These are phyloP conservation scores for Colletotrichum australisinense DNA, from an alignment of 2,329 filamentous ascomycete genomes.

Conservation along the genomic window DNA sequence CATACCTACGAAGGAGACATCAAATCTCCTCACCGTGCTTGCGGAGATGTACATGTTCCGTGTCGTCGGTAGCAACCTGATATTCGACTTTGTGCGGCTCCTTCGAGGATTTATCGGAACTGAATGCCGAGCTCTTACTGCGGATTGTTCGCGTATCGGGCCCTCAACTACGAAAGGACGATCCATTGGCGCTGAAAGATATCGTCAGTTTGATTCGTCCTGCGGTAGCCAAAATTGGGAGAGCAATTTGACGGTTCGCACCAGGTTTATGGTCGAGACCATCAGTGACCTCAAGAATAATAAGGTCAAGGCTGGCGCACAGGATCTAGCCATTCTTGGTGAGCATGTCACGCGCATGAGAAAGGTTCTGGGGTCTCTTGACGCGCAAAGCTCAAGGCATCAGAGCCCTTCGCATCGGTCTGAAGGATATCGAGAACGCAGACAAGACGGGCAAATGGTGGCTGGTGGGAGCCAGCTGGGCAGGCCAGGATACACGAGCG, in stretches of 20 bases:
- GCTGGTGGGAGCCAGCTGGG: conserved; percentile 96
- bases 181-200: conserved; percentile 88
- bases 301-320: conserved; percentile 80
- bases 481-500: conserved; percentile 49
- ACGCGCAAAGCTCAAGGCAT: conserved; percentile 73
- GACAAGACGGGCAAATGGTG: conserved; percentile 97
- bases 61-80: conserved; percentile 81
- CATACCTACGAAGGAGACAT: conserved; percentile 65
- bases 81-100: conserved; percentile 91
- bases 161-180: conserved; percentile 86
- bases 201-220: conserved; percentile 85
- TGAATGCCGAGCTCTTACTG: conserved; percentile 89
- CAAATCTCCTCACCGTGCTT: conserved; percentile 85
- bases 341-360: conserved; percentile 91
- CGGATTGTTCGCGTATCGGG: conserved; percentile 87
- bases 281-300: conserved; percentile 97
- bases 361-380: conserved; percentile 85
- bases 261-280: conserved; percentile 97
- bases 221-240: conserved; percentile 76
- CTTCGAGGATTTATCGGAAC: conserved; percentile 80
- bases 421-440: conserved; percentile 84
- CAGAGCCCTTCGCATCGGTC: conserved; percentile 85
- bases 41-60: conserved; percentile 94
- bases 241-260: conserved; percentile 82
- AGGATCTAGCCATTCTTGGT: conserved; percentile 77